Evolutionary conservation across 2,329 filamentous ascomycete genomes (phyloP), one percentile per base, ranked within the genome.

Genomic region (Dactylellina cionopaga): DNA sequence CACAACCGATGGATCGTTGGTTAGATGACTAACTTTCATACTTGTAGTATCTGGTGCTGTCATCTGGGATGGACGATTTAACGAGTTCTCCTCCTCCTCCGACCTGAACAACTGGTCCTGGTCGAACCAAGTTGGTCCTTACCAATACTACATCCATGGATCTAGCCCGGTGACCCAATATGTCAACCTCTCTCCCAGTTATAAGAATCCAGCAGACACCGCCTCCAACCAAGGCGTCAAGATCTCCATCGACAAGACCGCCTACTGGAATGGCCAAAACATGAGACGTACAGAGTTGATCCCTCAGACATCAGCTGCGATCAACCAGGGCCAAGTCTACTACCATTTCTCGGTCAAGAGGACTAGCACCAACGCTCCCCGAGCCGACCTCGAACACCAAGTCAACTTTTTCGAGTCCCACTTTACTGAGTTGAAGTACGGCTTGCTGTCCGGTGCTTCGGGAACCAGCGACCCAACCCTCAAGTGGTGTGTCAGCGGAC

Each of bases 211-310:
- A 0, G 85, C 84, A 75, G 89, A 91, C 79, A 82, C 81, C 0
- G 82, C 82, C 51, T 88, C 86, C 52, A 84, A 81, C 33, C 85
- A 90, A 80, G 90, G 89, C 15, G 86, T 85, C 75, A 89, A 89
- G 78, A 87, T 92, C 80, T 89, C 87, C 3, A 88, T 92, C 52
- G 82, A 84, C 77, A 79, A 80, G 76, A 88, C 85, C 0, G 84
- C 89, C 0, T 90, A 86, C 79, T 92, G 89, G 89, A 88, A 91
- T 80, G 87, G 86, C 15, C 68, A 72, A 19, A 88, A 90, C 78
- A 91, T 91, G 89, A 87, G 88, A 78, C 85, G 89, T 55, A 91
- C 88, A 0, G 90, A 92, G 81, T 82, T 92, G 71, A 92, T 92
- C 75, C 89, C 89, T 6, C 87, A 90, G 80, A 90, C 88, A 0